Conservation (phyloP, 352 stramenopile genomes). For the Phytophthora tubulina region DNA sequence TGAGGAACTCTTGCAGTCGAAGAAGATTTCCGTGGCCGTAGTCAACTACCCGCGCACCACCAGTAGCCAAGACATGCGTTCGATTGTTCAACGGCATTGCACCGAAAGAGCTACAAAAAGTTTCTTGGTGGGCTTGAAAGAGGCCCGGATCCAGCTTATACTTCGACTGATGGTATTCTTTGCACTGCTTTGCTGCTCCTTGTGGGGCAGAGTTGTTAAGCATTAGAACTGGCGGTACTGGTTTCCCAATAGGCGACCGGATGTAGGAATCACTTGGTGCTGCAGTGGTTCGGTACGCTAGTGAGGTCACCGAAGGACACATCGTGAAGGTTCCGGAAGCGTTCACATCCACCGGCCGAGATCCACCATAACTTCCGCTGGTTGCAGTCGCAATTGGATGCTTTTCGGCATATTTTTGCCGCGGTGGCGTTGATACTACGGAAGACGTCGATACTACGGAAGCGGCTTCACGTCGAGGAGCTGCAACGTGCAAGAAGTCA, state of each 20-base stretch:
- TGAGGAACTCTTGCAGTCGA: slow-evolving; percentile 57
- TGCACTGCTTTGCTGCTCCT: slow-evolving; percentile 26
- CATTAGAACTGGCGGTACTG: slow-evolving; percentile 14
- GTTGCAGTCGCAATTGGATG: not conserved
- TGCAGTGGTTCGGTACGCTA: slow-evolving; percentile 11
- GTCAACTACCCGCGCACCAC: slow-evolving; percentile 11
- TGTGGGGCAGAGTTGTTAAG: slow-evolving; percentile 27
- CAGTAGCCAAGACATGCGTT: not conserved
- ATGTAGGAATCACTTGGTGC: not conserved
- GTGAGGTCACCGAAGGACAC: slow-evolving; percentile 23
- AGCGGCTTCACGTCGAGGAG: slow-evolving; percentile 20
- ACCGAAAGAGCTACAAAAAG: slow-evolving; percentile 47
- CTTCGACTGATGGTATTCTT: slow-evolving; percentile 52
- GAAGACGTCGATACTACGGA: not conserved
- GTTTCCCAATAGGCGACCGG: slow-evolving; percentile 8
- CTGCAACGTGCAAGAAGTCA: slow-evolving; percentile 45
- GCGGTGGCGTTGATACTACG: not conserved
- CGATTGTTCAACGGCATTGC: slow-evolving; percentile 28
- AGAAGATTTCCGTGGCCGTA: slow-evolving; percentile 51
- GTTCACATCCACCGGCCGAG: slow-evolving; percentile 5
- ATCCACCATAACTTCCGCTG: slow-evolving; percentile 1
- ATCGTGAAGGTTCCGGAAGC: slow-evolving; percentile 11
- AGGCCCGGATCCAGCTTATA: slow-evolving; percentile 59
- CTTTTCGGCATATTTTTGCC: slow-evolving; percentile 9
- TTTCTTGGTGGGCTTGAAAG: slow-evolving; percentile 45